Evolutionary conservation across 805 yeast genomes (phyloP).

Genomic region (Suhomyces tanzawaensis): DNA sequence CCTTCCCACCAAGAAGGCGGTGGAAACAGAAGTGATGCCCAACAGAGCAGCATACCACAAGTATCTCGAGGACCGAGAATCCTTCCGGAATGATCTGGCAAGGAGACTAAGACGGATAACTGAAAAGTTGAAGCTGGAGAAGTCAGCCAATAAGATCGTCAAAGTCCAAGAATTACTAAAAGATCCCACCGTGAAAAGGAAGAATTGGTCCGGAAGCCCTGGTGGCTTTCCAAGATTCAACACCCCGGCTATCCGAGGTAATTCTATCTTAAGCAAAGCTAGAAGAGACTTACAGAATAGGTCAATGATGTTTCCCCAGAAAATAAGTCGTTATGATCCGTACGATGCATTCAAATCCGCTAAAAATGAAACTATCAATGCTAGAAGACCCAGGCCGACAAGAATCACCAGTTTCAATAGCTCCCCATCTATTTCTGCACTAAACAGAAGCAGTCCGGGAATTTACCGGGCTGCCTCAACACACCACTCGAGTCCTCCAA

Average conservation of each 20-base stretch:
- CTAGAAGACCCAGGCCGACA: slow-evolving; percentile 1
- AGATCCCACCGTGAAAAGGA: slow-evolving; percentile 28
- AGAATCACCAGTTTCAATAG: background rate
- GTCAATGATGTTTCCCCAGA: slow-evolving; percentile 28
- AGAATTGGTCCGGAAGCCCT: slow-evolving; percentile 9
- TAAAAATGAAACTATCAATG: background rate
- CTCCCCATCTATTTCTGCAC: too few species aligned
- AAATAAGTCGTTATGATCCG: slow-evolving; percentile 20
- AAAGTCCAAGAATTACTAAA: slow-evolving; percentile 25
- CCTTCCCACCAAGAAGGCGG: background rate
- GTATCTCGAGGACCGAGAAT: slow-evolving; percentile 41
- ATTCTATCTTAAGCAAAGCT: slow-evolving; percentile 35
- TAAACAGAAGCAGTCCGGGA: too few species aligned
- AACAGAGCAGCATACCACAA: slow-evolving; percentile 37
- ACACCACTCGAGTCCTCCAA: too few species aligned
- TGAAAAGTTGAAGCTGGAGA: slow-evolving; percentile 35
- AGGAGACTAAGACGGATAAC: slow-evolving; percentile 44
- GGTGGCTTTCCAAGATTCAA: slow-evolving; percentile 2
- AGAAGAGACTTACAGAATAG: slow-evolving; percentile 34
- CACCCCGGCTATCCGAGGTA: slow-evolving; percentile 6
- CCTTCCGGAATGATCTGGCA: slow-evolving; percentile 43
- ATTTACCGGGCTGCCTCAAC: too few species aligned
- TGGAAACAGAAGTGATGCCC: slow-evolving; percentile 22
- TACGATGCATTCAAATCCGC: slow-evolving; percentile 20
- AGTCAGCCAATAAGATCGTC: slow-evolving; percentile 32